Evolutionary conservation across 2,329 filamentous ascomycete species (phyloP).

Genomic region (Botrytis cinerea): DNA sequence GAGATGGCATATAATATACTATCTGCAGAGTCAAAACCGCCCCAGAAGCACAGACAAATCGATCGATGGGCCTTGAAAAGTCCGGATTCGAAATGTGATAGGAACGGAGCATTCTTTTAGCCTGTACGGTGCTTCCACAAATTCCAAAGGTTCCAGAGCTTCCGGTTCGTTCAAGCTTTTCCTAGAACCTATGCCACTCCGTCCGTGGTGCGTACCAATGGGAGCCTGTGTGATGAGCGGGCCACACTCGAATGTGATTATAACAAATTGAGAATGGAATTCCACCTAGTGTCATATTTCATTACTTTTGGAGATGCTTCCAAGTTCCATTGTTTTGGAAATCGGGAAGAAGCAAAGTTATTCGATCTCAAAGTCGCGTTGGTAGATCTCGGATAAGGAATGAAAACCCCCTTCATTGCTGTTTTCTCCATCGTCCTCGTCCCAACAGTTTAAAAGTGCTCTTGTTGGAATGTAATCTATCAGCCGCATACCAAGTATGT

Average conservation of each 20-base stretch:
- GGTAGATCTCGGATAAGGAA: background rate
- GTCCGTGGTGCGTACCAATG: background rate
- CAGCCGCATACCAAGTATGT: background rate
- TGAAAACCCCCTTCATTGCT: slow-evolving; percentile 3
- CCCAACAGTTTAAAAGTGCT: background rate
- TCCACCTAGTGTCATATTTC: background rate
- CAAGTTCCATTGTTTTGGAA: background rate
- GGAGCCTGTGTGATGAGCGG: background rate
- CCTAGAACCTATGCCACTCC: background rate
- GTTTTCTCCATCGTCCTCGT: background rate
- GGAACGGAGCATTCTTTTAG: slow-evolving; percentile 19
- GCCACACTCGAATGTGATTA: background rate
- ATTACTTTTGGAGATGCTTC: background rate
- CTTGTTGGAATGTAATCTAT: slow-evolving; percentile 1
- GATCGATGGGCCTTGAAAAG: slow-evolving; percentile 6
- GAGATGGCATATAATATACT: background rate
- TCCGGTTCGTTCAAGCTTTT: slow-evolving; percentile 9
- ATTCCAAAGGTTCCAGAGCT: slow-evolving; percentile 1
- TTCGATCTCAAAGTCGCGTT: background rate
- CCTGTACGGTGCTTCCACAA: background rate
- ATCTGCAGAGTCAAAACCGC: background rate
- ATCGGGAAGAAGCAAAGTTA: slow-evolving; percentile 1
- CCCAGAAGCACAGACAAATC: slow-evolving; percentile 13
- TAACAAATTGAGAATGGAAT: background rate
- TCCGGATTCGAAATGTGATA: slow-evolving; percentile 7